phyloP scores from a whole-genome alignment of 2,329 filamentous ascomycete genomes.

The Talaromyces marneffei region DNA sequence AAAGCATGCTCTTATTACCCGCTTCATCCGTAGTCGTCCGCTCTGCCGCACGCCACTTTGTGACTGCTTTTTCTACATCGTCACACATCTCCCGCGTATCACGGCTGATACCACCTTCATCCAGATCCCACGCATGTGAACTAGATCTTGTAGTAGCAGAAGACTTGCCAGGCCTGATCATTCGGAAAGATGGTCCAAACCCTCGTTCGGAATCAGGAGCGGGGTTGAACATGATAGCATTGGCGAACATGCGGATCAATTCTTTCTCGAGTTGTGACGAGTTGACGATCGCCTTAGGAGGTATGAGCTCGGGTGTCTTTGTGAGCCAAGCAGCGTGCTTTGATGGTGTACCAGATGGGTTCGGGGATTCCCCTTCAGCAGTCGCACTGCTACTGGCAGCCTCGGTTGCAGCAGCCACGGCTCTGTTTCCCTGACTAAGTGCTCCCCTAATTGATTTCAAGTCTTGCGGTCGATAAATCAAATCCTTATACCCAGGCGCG shows the following conservation, averaged over 20 bases:
- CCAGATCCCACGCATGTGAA: slow-evolving; percentile 58
- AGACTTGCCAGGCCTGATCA: slow-evolving; percentile 40
- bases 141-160: slow-evolving; percentile 20
- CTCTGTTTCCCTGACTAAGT: slow-evolving; percentile 49
- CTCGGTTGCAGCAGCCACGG: slow-evolving; percentile 40
- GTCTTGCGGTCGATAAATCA: slow-evolving; percentile 70
- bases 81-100: slow-evolving; percentile 86
- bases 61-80: slow-evolving; percentile 73
- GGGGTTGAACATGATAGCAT: slow-evolving; percentile 97
- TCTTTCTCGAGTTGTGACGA: slow-evolving; percentile 88
- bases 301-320: slow-evolving; percentile 70
- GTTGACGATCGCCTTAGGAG: slow-evolving; percentile 87
- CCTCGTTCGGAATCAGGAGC: slow-evolving; percentile 69
- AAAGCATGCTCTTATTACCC: slow-evolving; percentile 32
- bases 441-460: slow-evolving; percentile 71
- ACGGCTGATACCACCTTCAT: slow-evolving; percentile 80
- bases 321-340: slow-evolving; percentile 39
- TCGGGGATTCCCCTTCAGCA: slow-evolving; percentile 50
- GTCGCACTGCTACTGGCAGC: slow-evolving; percentile 61
- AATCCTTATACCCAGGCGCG: slow-evolving; percentile 67
- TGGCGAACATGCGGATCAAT: slow-evolving; percentile 93
- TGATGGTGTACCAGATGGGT: slow-evolving; percentile 29
- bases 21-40: slow-evolving; percentile 32
- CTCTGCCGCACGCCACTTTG: slow-evolving; percentile 70
- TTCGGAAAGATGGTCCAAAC: slow-evolving; percentile 56